Percentiles rank a stretch among this genome's conserved stretches.
phyloP scores from a whole-genome alignment of 2,329 filamentous ascomycete species.

The Achaetomium macrosporum region DNA sequence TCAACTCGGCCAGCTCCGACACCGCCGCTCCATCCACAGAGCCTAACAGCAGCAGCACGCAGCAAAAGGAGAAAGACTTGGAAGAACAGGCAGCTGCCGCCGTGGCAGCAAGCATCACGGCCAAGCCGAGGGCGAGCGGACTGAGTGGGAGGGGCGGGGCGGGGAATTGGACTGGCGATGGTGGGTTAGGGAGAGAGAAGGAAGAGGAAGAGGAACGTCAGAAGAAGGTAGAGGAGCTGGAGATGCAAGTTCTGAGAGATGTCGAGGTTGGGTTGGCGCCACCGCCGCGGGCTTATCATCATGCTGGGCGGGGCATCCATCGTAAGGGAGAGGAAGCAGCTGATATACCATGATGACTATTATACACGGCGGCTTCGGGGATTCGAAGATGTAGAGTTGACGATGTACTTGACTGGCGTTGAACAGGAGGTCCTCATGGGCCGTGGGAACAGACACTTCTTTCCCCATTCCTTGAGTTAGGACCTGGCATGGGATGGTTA shows the following conservation, averaged over 20 bases:
- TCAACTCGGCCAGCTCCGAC: conserved; percentile 30
- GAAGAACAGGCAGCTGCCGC: conserved; percentile 23
- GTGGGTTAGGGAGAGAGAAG: conserved; percentile 23
- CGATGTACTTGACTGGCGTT: too few species aligned
- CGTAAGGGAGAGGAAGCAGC: too few species aligned
- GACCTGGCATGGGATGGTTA: too few species aligned
- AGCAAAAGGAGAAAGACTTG: conserved; percentile 12
- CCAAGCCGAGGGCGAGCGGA: conserved; percentile 22
- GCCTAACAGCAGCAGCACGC: conserved; percentile 22
- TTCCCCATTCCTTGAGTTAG: too few species aligned
- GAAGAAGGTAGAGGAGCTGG: conserved; percentile 35
- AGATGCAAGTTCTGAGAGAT: conserved; percentile 38
- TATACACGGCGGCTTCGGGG: too few species aligned
- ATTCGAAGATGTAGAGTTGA: too few species aligned
- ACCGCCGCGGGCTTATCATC: conserved; percentile 40
- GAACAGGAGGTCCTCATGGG: too few species aligned
- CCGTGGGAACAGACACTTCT: too few species aligned
- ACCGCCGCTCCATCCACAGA: conserved; percentile 25
- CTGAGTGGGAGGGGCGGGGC: conserved; percentile 50
- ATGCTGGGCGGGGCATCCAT: neutral
- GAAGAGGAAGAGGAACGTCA: conserved; percentile 29
- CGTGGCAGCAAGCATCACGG: conserved; percentile 27
- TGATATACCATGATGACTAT: too few species aligned
- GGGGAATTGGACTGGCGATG: conserved; percentile 43
- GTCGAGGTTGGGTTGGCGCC: conserved; percentile 44